Conservation (phyloP, 176 grass and related monocot genomes). For the Dactylis glomerata region DNA sequence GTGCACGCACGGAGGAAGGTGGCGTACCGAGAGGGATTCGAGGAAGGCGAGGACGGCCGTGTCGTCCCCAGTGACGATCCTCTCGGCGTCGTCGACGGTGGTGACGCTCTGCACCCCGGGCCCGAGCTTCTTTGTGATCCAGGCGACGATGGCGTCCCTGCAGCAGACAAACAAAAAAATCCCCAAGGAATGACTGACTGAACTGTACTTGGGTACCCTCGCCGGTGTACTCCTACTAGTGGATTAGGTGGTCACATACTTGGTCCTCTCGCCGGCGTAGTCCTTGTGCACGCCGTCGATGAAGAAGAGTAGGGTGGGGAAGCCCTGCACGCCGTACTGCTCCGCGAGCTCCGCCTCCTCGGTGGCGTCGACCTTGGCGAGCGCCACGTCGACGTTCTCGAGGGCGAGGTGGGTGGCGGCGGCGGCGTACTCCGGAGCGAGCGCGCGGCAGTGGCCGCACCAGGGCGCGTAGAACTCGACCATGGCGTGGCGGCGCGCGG, state of each 20-base stretch:
- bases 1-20: background rate
- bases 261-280: constrained; percentile 60
- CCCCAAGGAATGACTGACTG: background rate
- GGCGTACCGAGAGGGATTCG: constrained; percentile 59
- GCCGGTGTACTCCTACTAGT: background rate
- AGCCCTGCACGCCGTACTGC: constrained; percentile 74
- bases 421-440: constrained; percentile 79
- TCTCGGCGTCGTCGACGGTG: constrained; percentile 57
- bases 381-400: constrained; percentile 39
- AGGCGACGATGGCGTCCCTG: constrained; percentile 71
- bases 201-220: background rate
- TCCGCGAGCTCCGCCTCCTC: constrained; percentile 80
- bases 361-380: constrained; percentile 91
- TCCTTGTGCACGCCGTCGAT: constrained; percentile 46
- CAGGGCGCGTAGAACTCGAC: constrained; percentile 68
- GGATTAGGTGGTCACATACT: background rate
- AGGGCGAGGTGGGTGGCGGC: constrained; percentile 53
- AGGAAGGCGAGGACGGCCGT: constrained; percentile 69
- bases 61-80: constrained; percentile 53
- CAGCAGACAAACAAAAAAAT: background rate
- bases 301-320: constrained; percentile 71
- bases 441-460: constrained; percentile 82
- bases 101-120: constrained; percentile 73
- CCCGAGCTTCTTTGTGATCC: constrained; percentile 90
- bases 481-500: background rate